Conservation (phyloP, 192 early-diverging fungal genomes). For the Linnemannia exigua region DNA sequence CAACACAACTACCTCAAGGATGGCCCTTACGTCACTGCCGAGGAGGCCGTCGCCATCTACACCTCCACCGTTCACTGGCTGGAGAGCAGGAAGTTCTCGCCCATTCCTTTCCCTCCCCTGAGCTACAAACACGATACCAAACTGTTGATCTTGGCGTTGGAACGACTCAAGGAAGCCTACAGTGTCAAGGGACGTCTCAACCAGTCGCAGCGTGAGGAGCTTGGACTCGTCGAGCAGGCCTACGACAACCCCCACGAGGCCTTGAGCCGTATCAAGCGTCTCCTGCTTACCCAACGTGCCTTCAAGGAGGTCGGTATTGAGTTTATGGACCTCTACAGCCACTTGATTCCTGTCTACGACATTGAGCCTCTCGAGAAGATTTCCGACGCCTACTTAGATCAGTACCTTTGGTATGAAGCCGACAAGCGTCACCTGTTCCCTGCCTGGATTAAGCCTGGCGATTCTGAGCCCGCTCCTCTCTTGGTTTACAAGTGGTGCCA, state of each 20-base stretch:
- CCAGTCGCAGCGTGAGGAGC: constrained; percentile 96
- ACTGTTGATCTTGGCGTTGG: constrained; percentile 94
- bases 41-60: constrained; percentile 98
- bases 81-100: constrained; percentile 97
- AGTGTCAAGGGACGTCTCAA: constrained; percentile 96
- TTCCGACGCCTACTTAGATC: constrained; percentile 98
- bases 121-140: constrained; percentile 99
- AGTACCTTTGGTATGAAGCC: constrained; percentile 99
- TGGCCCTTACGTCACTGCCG: constrained; percentile 97
- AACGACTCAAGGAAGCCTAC: constrained; percentile 95
- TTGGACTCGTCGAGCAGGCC: constrained; percentile 98
- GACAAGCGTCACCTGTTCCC: constrained; percentile 98
- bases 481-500: constrained; percentile 97
- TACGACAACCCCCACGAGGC: constrained; percentile 96
- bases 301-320: constrained; percentile 99
- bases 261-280: constrained; percentile 91
- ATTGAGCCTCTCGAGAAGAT: constrained; percentile 99
- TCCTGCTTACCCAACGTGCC: constrained; percentile 96
- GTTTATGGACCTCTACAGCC: constrained; percentile 99
- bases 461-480: constrained; percentile 96
- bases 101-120: constrained; percentile 98
- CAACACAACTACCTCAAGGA: constrained; percentile 99
- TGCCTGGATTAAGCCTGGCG: constrained; percentile 98
- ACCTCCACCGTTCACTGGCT: constrained; percentile 98
- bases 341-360: constrained; percentile 97